Conservation (phyloP, 1,284 basidiomycete species). For the Hemileia vastatrix region DNA sequence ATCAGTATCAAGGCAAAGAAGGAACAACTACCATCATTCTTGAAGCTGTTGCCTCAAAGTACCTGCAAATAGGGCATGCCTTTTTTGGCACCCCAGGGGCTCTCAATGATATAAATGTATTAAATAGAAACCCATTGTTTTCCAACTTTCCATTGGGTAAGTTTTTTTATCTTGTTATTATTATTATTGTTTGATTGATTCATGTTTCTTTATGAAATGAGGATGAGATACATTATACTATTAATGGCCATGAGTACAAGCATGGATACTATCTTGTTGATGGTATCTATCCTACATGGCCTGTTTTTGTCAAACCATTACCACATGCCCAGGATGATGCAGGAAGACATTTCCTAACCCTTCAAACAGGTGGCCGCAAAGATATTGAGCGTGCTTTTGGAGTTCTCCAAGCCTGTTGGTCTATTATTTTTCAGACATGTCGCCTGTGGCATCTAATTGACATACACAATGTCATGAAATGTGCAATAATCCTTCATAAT, state of each 20-base stretch:
- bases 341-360: too few relatives aligned
- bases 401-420: too few relatives aligned
- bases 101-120: background rate
- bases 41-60: background rate
- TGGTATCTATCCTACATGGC: background rate
- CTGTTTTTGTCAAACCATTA: background rate
- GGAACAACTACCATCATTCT: background rate
- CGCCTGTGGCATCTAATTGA: too few relatives aligned
- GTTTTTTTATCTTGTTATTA: too few relatives aligned
- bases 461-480: too few relatives aligned
- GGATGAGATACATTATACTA: background rate
- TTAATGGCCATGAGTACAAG: background rate
- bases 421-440: too few relatives aligned
- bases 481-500: too few relatives aligned
- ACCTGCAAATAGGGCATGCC: background rate
- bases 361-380: too few relatives aligned
- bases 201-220: too few relatives aligned
- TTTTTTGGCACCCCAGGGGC: conserved; percentile 1
- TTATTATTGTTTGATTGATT: too few relatives aligned
- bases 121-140: background rate
- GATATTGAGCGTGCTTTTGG: too few relatives aligned
- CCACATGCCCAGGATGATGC: too few relatives aligned
- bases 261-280: background rate
- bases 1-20: background rate
- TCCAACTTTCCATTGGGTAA: background rate